phyloP scores from a whole-genome alignment of 306 rosid species.

The Pyrus bretschneideri region DNA sequence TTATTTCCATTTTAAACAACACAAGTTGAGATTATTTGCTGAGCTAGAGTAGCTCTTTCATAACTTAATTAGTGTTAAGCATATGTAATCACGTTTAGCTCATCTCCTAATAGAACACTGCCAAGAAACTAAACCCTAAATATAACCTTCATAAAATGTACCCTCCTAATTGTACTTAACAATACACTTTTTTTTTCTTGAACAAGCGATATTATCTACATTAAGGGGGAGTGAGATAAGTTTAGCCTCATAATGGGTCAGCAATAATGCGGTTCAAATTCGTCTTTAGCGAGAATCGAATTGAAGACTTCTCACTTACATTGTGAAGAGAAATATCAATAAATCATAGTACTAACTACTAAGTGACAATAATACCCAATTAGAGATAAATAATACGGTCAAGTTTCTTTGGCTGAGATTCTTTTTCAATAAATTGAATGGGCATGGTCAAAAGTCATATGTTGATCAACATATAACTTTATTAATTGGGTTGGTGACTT shows the following conservation, averaged over 20 bases:
- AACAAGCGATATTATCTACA: too few relatives aligned
- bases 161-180: background rate
- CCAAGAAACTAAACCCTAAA: background rate
- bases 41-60: background rate
- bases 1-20: background rate
- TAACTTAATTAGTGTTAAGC: background rate
- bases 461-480: background rate
- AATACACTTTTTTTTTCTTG: background rate
- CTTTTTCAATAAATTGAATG: background rate
- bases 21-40: background rate
- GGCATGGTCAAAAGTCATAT: background rate
- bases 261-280: too few relatives aligned
- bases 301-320: too few relatives aligned
- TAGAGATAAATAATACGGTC: background rate
- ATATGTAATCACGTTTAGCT: too few relatives aligned
- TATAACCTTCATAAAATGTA: too few relatives aligned
- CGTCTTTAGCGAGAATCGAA: accelerated
- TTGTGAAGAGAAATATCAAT: too few relatives aligned
- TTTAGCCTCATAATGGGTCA: too few relatives aligned
- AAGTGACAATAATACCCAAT: background rate
- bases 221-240: too few relatives aligned
- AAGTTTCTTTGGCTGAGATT: background rate
- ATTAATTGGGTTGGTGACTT: background rate
- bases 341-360: too few relatives aligned
- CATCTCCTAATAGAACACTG: background rate